Evolutionary conservation across 1,284 basidiomycete species (phyloP).

Genomic region (Hemileia vastatrix): DNA sequence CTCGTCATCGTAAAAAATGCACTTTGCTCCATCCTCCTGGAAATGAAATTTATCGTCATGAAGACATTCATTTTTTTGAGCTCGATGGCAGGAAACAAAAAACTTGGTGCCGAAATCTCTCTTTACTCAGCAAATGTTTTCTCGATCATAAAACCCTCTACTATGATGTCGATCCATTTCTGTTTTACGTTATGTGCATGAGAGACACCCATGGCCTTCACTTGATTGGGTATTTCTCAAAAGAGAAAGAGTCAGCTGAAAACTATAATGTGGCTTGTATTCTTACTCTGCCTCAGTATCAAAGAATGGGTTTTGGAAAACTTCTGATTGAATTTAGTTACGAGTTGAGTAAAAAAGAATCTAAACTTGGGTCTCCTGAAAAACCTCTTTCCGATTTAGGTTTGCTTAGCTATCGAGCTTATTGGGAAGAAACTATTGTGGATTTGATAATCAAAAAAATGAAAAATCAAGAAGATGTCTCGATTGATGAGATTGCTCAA

Average conservation of each 20-base stretch:
- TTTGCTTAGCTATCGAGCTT: slow-evolving; percentile 82
- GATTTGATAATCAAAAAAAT: slow-evolving; percentile 66
- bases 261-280: slow-evolving; percentile 99
- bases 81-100: slow-evolving; percentile 93
- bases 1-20: slow-evolving; percentile 83
- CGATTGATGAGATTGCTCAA: slow-evolving; percentile 94
- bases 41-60: slow-evolving; percentile 96
- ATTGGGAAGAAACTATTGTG: slow-evolving; percentile 96
- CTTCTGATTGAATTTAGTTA: slow-evolving; percentile 97
- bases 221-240: slow-evolving; percentile 95
- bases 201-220: slow-evolving; percentile 86
- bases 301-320: slow-evolving; percentile 89
- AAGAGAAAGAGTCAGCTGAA: slow-evolving; percentile 97
- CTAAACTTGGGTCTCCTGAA: slow-evolving; percentile 90
- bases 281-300: slow-evolving; percentile 91
- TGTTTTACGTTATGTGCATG: slow-evolving; percentile 95
- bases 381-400: slow-evolving; percentile 95
- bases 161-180: slow-evolving; percentile 98
- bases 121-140: slow-evolving; percentile 93
- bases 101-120: slow-evolving; percentile 94
- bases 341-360: slow-evolving; percentile 92
- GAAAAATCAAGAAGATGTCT: slow-evolving; percentile 57
- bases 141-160: slow-evolving; percentile 99
- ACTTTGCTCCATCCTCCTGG: slow-evolving; percentile 90
- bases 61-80: slow-evolving; percentile 95